A percentile compares a stretch with the other conserved stretches of the same genome.
Evolutionary conservation across 179 eudicot species (phyloP).

Genomic region (Beta corolliflora): DNA sequence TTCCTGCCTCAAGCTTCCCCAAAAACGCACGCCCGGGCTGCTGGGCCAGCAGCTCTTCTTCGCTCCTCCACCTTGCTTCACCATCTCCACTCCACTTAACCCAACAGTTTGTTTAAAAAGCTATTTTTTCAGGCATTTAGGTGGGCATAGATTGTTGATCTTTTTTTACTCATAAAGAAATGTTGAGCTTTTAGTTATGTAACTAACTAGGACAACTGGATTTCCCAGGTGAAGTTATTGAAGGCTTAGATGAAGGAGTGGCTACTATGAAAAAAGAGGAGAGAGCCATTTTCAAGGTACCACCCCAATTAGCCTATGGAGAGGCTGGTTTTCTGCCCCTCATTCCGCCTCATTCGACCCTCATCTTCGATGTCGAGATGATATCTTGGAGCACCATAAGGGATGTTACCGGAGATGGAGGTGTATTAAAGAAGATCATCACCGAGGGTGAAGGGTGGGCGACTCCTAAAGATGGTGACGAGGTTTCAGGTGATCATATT

Average conservation of each 20-base stretch:
- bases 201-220: not conserved
- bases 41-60: too few relatives aligned
- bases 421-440: slow-evolving; percentile 49
- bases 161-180: not conserved
- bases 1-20: too few relatives aligned
- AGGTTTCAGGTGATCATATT: slow-evolving; percentile 44
- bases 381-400: slow-evolving; percentile 46
- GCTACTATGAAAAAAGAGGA: slow-evolving; percentile 59
- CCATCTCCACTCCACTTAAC: too few relatives aligned
- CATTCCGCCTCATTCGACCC: slow-evolving; percentile 55
- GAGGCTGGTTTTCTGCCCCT: slow-evolving; percentile 46
- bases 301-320: slow-evolving; percentile 51
- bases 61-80: too few relatives aligned
- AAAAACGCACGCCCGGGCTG: too few relatives aligned
- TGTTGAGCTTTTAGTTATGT: not conserved
- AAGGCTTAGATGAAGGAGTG: slow-evolving; percentile 55
- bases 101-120: too few relatives aligned
- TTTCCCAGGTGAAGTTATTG: slow-evolving; percentile 50
- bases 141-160: too few relatives aligned
- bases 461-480: slow-evolving; percentile 50
- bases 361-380: slow-evolving; percentile 48
- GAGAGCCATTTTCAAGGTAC: slow-evolving; percentile 49
- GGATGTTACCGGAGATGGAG: slow-evolving; percentile 55
- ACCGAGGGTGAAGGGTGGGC: slow-evolving; percentile 60
- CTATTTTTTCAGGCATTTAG: not conserved